Evolutionary conservation across 2,329 filamentous ascomycete species (phyloP).

Genomic region (Fusarium tanahbumbuense): DNA sequence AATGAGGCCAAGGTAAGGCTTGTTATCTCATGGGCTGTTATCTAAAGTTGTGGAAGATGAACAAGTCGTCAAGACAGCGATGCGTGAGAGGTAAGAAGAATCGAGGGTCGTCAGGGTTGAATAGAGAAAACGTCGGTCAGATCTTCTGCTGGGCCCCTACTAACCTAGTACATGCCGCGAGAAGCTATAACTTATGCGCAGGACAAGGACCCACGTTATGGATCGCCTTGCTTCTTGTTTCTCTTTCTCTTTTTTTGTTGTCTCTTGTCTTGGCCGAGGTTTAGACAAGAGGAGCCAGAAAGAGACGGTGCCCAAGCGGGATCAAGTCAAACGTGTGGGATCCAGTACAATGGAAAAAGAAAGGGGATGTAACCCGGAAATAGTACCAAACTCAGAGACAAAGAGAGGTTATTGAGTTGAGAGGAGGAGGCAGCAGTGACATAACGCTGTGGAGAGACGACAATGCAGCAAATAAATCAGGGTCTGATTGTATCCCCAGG

Average conservation of each 20-base stretch:
- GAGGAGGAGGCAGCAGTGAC: conserved; percentile 40
- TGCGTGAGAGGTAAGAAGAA: conserved; percentile 37
- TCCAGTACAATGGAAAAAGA: conserved; percentile 44
- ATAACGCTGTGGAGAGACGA: conserved; percentile 41
- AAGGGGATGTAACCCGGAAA: conserved; percentile 41
- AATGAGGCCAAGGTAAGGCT: conserved; percentile 45
- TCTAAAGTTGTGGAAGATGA: conserved; percentile 29
- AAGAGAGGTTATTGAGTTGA: conserved; percentile 30
- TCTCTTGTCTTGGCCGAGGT: conserved; percentile 32
- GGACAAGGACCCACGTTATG: conserved; percentile 48
- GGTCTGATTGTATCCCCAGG: conserved; percentile 43
- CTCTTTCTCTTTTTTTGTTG: conserved; percentile 9
- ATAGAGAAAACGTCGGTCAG: conserved; percentile 47
- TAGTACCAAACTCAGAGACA: conserved; percentile 31
- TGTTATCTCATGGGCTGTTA: conserved; percentile 34
- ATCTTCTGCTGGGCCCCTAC: conserved; percentile 27
- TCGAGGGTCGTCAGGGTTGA: conserved; percentile 33
- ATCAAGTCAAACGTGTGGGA: conserved; percentile 33
- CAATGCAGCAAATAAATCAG: conserved; percentile 41
- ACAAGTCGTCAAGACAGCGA: conserved; percentile 24
- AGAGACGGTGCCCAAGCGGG: conserved; percentile 13
- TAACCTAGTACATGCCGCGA: conserved; percentile 35
- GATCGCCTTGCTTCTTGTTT: conserved; percentile 44
- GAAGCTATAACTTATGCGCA: conserved; percentile 43
- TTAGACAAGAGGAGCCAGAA: conserved; percentile 37